Conservation (phyloP, 2,329 filamentous ascomycete genomes). For the Scytalidium lignicola region DNA sequence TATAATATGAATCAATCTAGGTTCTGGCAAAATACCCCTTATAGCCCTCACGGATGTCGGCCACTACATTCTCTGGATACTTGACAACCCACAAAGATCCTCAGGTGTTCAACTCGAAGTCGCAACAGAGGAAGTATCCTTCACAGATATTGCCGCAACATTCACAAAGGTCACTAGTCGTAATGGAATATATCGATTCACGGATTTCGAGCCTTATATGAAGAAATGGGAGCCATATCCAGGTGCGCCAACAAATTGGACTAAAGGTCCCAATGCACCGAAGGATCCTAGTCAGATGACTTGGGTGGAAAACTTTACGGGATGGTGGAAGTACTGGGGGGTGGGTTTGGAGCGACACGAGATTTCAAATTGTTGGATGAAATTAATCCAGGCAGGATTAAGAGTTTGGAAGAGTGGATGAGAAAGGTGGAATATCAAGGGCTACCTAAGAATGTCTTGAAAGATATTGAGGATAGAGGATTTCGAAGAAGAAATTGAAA, state of each 20-base stretch:
- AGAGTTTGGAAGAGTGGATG: constrained; percentile 10
- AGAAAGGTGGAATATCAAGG: constrained; percentile 8
- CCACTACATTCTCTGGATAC: constrained; percentile 16
- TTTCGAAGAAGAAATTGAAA: too few species aligned
- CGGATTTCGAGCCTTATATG: constrained; percentile 5
- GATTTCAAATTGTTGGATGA: constrained; percentile 10
- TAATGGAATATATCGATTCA: constrained; percentile 1
- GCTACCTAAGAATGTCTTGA: constrained; percentile 4
- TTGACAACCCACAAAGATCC: constrained; percentile 10
- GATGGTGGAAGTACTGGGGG: constrained; percentile 15
- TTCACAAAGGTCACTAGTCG: constrained; percentile 8
- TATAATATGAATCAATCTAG: not conserved
- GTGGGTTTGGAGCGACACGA: constrained; percentile 3
- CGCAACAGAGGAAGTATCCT: constrained; percentile 14
- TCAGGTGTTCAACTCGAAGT: constrained; percentile 14
- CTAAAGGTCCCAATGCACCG: constrained; percentile 8
- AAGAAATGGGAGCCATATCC: constrained; percentile 10
- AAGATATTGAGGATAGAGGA: constrained; percentile 2
- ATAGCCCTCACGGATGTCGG: constrained; percentile 17
- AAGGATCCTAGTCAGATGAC: constrained; percentile 12
- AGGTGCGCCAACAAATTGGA: constrained; percentile 5
- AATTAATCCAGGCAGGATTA: constrained; percentile 10
- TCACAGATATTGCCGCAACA: constrained; percentile 7
- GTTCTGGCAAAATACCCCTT: constrained; percentile 3
- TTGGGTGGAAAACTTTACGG: constrained; percentile 12